Percentiles rank a stretch among this genome's conserved stretches.
These are phyloP conservation scores for Candida germanica DNA, from an alignment of 805 yeast genomes.

Conservation along the genomic window DNA sequence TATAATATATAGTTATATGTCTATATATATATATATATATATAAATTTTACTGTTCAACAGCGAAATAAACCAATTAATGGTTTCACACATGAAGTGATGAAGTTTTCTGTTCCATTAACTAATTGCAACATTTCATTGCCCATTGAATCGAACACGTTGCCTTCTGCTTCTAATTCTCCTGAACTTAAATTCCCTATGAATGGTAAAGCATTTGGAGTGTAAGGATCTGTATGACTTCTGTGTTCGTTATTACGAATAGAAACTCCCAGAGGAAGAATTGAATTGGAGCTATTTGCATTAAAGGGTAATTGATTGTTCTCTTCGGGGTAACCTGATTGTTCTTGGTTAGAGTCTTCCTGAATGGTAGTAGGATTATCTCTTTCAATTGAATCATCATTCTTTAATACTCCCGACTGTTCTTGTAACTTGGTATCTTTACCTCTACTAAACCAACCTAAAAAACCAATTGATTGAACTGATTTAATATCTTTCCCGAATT, in stretches of 20 bases:
- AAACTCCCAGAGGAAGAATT: conserved; percentile 1
- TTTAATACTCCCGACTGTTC: not conserved
- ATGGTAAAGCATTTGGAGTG: conserved; percentile 14
- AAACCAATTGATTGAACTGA: conserved; percentile 1
- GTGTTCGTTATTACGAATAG: not conserved
- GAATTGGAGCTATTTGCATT: conserved; percentile 4
- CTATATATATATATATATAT: too few species aligned
- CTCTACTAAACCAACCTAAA: conserved; percentile 5
- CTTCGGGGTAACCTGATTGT: not conserved
- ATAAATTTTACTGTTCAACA: conserved; percentile 3
- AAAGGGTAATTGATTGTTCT: not conserved
- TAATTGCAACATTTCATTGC: conserved; percentile 8
- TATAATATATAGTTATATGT: too few species aligned
- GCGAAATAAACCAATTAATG: not conserved
- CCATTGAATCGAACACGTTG: conserved; percentile 10
- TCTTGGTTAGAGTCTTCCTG: not conserved
- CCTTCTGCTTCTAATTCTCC: conserved; percentile 2
- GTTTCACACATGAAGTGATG: conserved; percentile 9
- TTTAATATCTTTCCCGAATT: conserved; percentile 6
- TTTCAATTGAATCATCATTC: conserved; percentile 3
- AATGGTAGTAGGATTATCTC: not conserved
- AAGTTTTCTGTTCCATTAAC: conserved; percentile 13
- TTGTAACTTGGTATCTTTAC: not conserved
- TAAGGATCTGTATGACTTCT: conserved; percentile 1
- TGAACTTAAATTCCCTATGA: conserved; percentile 1